Base-by-base conservation (phyloP, 495 filamentous ascomycete species). In the Trichoderma asperelloides region DNA sequence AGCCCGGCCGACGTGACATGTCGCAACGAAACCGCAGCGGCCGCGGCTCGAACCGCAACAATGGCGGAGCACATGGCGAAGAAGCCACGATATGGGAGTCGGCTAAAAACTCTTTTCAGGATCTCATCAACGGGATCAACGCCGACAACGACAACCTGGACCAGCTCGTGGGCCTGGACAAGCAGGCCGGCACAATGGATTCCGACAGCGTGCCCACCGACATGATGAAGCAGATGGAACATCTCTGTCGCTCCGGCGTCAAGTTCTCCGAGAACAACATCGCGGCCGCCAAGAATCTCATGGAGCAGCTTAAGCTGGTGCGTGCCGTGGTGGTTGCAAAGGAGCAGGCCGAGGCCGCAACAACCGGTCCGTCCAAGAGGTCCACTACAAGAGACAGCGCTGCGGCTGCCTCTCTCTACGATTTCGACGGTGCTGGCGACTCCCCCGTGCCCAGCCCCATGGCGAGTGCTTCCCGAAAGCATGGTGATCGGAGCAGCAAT, bases 371-470 rank as follows among this genome's bases (percentile, higher is more conserved):
- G 11, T 69, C 72, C 30, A 69, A 79, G 68, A 64, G 76, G 28
- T 65, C 77, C 68, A 66, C 77, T 21, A 65, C 64, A 1, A 40
- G 64, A 15, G 64, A 65, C 39, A 45, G n/a, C 15, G 64, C 41
- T 8, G 64, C 73, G 64, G 88, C 90, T 66, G 76, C 80, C 39
- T 82, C 82, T 65, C 81, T 88, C 66, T 85, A 87, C 71, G 90
- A 92, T 21, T 85, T 88, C 69, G 88, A 92, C 71, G 86, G 85
- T 28, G 82, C 86, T 9, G 85, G 82, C 21, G 90, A 92, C 70
- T 92, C 90, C 0, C 86, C 88, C 2, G 82, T 84, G n/a, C 86
- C 87, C 6, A 90, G 88, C 13, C 84, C 86, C 18, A 82, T 80
- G 16, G 76, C 79, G 18, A 73, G 78, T 39, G 73, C 77, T 40